phyloP scores from a whole-genome alignment of 2,329 filamentous ascomycete genomes.

The Exophiala sp. region DNA sequence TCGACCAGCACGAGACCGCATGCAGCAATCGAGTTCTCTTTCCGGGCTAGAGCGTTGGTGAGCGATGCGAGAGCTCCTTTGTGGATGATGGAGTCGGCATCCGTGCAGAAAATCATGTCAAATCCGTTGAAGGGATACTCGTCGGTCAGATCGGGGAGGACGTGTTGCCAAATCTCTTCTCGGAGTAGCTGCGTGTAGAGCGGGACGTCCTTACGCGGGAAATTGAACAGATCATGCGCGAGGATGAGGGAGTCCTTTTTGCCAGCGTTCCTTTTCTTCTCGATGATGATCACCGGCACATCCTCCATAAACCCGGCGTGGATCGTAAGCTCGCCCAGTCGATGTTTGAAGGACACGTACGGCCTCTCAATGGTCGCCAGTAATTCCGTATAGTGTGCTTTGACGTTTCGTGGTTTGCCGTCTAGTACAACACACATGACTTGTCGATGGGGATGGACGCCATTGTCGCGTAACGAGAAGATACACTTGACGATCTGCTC shows the following conservation, averaged over 20 bases:
- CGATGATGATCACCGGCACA: conserved; percentile 9
- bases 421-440: conserved; percentile 17
- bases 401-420: conserved; percentile 11
- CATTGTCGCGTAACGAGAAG: conserved; percentile 4
- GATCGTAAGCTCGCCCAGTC: conserved; percentile 3
- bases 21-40: conserved; percentile 8
- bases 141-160: conserved; percentile 6
- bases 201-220: conserved; percentile 10
- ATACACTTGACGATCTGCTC: conserved; percentile 16
- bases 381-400: conserved; percentile 5
- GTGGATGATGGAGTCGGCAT: conserved; percentile 16
- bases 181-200: conserved; percentile 7
- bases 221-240: conserved; percentile 16
- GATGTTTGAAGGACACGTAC: conserved; percentile 12
- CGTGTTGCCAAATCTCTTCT: conserved; percentile 9
- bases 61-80: conserved; percentile 5
- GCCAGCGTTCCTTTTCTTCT: conserved; percentile 15
- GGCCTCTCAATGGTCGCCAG: conserved; percentile 5
- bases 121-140: conserved; percentile 3
- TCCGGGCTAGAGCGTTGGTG: conserved; percentile 7
- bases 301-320: conserved; percentile 10
- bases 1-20: conserved; percentile 14
- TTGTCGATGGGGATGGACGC: conserved; percentile 10
- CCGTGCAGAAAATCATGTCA: conserved; percentile 14
- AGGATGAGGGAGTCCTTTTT: conserved; percentile 19